A percentile compares a stretch with the other conserved stretches of the same genome.
Evolutionary conservation across 352 stramenopile species (phyloP).

Genomic region (Pythium insidiosum): DNA sequence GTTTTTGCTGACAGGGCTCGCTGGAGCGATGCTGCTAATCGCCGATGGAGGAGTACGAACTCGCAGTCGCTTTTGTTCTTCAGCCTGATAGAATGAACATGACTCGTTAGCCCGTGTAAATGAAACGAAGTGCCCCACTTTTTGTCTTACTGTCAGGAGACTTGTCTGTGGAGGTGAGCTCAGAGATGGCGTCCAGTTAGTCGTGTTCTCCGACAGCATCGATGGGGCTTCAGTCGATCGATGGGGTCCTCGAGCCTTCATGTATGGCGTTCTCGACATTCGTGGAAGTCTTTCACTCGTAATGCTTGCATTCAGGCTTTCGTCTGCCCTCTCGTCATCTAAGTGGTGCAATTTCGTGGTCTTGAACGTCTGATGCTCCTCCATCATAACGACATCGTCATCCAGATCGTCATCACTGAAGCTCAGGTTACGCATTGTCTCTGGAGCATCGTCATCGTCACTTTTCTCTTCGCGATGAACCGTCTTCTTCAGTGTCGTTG

Average conservation of each 20-base stretch:
- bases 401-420: constrained; percentile 22
- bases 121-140: too few relatives aligned
- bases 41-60: constrained; percentile 47
- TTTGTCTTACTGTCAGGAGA: constrained; percentile 42
- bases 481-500: too few relatives aligned
- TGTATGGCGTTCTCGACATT: constrained; percentile 61
- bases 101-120: too few relatives aligned
- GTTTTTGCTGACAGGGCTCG: constrained; percentile 67
- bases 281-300: constrained; percentile 49
- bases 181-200: constrained; percentile 45
- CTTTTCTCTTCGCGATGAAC: too few relatives aligned
- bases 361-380: constrained; percentile 56
- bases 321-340: constrained; percentile 24
- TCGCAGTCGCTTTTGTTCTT: constrained; percentile 6
- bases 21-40: constrained; percentile 66
- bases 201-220: constrained; percentile 35
- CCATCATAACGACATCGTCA: constrained; percentile 33
- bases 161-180: constrained; percentile 43
- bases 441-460: neutral
- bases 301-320: constrained; percentile 53
- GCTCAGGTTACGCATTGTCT: constrained; percentile 13
- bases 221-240: constrained; percentile 19
- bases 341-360: constrained; percentile 55
- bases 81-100: too few relatives aligned
- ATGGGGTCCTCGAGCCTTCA: constrained; percentile 30